Base-by-base conservation (phyloP, 2,329 filamentous ascomycete genomes). In the Coniochaeta ligniaria region DNA sequence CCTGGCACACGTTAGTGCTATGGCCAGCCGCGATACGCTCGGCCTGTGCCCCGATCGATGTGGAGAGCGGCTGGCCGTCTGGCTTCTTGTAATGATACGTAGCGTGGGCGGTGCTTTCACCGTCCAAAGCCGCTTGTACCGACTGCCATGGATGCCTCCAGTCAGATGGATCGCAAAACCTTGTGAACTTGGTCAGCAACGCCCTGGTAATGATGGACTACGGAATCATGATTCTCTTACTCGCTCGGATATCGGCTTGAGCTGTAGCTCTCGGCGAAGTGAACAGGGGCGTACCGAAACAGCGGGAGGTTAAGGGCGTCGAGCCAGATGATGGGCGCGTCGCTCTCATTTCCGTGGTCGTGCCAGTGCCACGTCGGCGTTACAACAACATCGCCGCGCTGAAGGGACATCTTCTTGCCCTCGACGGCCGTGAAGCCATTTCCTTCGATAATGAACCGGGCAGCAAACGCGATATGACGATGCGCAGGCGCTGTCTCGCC, bases 281-380 rank as follows among this genome's bases (percentile, higher is more conserved):
- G 6, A 12, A 38, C 35, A 16, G 7, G 35, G 6, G 78, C 77
- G 62, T 78, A 78, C 1, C 73, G 70, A 66, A 82, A 84, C 3
- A 76, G 70, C 0, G 83, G 82, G 1, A 85, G 67, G 68, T 85
- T 80, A 1, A 86, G 68, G 4, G 77, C 80, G 65, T 85, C 83
- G 1, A 86, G 72, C 83, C 83, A 86, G 31, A 86, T 78, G 68
- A 84, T 79, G 0, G 81, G 80, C 1, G 74, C 74, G 1, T 74
- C 72, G 9, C 81, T 79, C 60, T 85, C 81, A 56, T 85, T 85
- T 3, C 83, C 83, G 60, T 86, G 83, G 62, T 85, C 83, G 62
- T 84, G 83, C 76, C 80, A 85, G 66, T 83, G 79, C 83, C 83
- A 85, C 0, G 76, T 79, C 0, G 82, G 83, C 0, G 83, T 86